A percentile compares a stretch with the other conserved stretches of the same genome.
phyloP scores from a whole-genome alignment of 768 basidiomycete genomes.

The Tremella fuciformis region DNA sequence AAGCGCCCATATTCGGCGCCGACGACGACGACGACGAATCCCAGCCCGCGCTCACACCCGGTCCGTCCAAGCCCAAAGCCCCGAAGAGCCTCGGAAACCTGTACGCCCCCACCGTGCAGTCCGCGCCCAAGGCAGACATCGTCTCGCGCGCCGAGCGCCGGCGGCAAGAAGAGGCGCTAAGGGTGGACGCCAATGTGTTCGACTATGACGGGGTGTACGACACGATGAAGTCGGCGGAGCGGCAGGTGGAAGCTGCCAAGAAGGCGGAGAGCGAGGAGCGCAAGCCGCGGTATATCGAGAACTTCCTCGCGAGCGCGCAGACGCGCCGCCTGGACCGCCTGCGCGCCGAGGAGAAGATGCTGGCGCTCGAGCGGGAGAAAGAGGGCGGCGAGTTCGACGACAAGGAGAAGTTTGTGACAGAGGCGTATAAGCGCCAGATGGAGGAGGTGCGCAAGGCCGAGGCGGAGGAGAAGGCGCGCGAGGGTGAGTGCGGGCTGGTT shows the following conservation, averaged over 20 bases:
- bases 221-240: conserved; percentile 83
- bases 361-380: conserved; percentile 82
- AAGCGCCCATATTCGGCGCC: conserved; percentile 63
- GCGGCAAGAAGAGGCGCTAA: conserved; percentile 69
- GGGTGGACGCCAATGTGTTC: conserved; percentile 76
- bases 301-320: conserved; percentile 73
- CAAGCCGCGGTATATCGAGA: conserved; percentile 93
- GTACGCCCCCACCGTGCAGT: not conserved
- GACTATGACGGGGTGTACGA: conserved; percentile 98
- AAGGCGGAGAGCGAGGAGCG: conserved; percentile 72
- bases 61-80: conserved; percentile 22
- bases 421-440: conserved; percentile 95
- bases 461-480: conserved; percentile 82
- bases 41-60: conserved; percentile 56
- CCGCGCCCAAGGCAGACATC: conserved; percentile 4
- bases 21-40: conserved; percentile 58
- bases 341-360: conserved; percentile 96
- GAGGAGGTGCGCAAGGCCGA: conserved; percentile 84
- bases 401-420: conserved; percentile 96
- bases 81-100: conserved; percentile 36
- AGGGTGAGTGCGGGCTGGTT: conserved; percentile 61
- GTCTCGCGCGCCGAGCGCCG: conserved; percentile 39
- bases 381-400: conserved; percentile 92
- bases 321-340: conserved; percentile 83
- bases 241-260: conserved; percentile 68